Evolutionary conservation across 352 stramenopile species (phyloP).

Genomic region (Phytophthora hibernalis): DNA sequence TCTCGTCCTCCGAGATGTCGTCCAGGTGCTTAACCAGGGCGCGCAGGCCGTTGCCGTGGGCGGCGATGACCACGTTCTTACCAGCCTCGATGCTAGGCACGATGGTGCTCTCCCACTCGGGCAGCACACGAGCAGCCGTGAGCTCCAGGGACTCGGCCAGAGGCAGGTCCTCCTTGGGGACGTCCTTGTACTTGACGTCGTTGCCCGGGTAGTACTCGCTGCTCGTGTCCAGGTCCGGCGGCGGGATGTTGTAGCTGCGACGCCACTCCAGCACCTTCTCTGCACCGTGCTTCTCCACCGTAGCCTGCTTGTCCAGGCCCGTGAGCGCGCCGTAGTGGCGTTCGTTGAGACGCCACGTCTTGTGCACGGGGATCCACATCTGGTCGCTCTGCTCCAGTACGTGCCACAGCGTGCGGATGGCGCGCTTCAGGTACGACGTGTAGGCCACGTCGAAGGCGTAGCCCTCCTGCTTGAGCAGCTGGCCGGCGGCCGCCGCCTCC

Average conservation of each 20-base stretch:
- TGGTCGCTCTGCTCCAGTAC: slow-evolving; percentile 94
- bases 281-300: slow-evolving; percentile 90
- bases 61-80: slow-evolving; percentile 96
- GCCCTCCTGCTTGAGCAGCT: slow-evolving; percentile 91
- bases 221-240: slow-evolving; percentile 91
- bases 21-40: slow-evolving; percentile 96
- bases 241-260: slow-evolving; percentile 98
- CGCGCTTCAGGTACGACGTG: slow-evolving; percentile 95
- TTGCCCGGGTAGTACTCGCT: slow-evolving; percentile 94
- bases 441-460: slow-evolving; percentile 96
- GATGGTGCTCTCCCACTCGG: slow-evolving; percentile 93
- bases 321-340: slow-evolving; percentile 91
- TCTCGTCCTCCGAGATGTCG: slow-evolving; percentile 91
- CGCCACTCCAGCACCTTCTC: slow-evolving; percentile 97
- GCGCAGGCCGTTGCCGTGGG: slow-evolving; percentile 94
- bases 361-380: slow-evolving; percentile 96
- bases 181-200: slow-evolving; percentile 92
- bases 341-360: slow-evolving; percentile 94
- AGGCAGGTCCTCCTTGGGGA: slow-evolving; percentile 89
- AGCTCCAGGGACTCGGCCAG: slow-evolving; percentile 94
- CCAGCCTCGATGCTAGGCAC: slow-evolving; percentile 91
- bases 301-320: slow-evolving; percentile 92
- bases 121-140: slow-evolving; percentile 92
- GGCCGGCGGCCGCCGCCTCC: slow-evolving; percentile 90
- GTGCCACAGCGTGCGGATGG: slow-evolving; percentile 95